Base-by-base conservation (phyloP, 2,329 filamentous ascomycete species). In the Hymenoscyphus repandus region DNA sequence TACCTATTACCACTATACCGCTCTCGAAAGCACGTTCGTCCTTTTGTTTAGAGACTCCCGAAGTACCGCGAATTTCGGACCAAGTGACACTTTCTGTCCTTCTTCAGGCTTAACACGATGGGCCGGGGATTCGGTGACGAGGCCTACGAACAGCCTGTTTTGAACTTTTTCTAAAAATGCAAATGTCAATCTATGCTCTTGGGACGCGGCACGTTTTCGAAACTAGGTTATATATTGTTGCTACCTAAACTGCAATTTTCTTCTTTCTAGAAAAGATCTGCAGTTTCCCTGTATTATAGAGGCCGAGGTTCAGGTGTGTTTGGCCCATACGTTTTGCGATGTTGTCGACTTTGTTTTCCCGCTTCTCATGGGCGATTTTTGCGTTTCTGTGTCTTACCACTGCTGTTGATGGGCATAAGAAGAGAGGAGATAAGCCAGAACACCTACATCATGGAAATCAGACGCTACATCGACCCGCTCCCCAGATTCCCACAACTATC, bases 21-120 rank as follows among this genome's bases (percentile, higher is more conserved):
- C 4, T 7, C 22, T 4, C 7, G 6, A 18, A 32, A 45, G n/a
- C 15, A 45, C 30, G 12, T 18, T 45, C 32, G n/a, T 36, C 11
- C n/a, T 12, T 45, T 45, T 6, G 6, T 6, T 34, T 36, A 20
- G 15, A 20, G 5, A 38, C 11, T 6, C 17, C 11, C 10, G 36
- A 31, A 41, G 18, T 10, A 22, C 10, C n/a, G 27, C 27, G 32
- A 47, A 20, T 49, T 31, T 37, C 20, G 31, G 31, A 32, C 20
- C 47, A 20, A 50, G 41, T 40, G 33, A 45, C 33, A n/a, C 22
- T 27, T 27, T 27, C 22, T 27, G 4, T 50, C 18, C 47, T 40
- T 33, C 27, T 45, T 50, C 41, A 50, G 47, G 32, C 47, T 50
- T 27, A 45, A 42, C 40, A 2, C 22, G 11, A n/a, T 20, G 18